phyloP scores from a whole-genome alignment of 2,329 filamentous ascomycete genomes.

The Talaromyces sp. region DNA sequence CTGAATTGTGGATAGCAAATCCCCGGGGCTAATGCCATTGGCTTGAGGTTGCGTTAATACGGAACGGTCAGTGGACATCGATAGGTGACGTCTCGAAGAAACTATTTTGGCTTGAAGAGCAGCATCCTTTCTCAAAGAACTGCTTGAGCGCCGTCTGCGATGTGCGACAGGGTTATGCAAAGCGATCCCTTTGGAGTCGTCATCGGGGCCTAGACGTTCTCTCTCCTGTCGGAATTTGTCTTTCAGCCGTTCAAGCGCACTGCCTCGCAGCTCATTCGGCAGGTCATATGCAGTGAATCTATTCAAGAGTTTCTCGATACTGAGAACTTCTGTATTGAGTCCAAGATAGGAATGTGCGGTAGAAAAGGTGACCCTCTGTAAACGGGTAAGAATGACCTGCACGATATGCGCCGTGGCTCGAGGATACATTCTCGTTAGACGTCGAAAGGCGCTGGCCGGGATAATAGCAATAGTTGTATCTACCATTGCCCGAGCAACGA shows the following conservation, averaged over 20 bases:
- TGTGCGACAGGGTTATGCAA: constrained; percentile 73
- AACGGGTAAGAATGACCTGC: constrained; percentile 89
- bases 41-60: constrained; percentile 13
- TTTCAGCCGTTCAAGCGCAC: constrained; percentile 77
- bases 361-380: constrained; percentile 89
- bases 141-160: constrained; percentile 66
- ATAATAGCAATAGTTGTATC: constrained; percentile 99
- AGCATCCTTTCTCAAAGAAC: constrained; percentile 72
- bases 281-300: constrained; percentile 87
- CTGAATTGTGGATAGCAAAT: constrained; percentile 74
- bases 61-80: constrained; percentile 12
- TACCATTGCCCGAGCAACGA: constrained; percentile 90
- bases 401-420: constrained; percentile 97
- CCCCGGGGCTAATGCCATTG: constrained; percentile 62
- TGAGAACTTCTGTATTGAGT: constrained; percentile 81
- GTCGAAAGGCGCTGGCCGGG: constrained; percentile 88
- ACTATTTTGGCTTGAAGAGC: constrained; percentile 61
- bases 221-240: constrained; percentile 86
- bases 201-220: constrained; percentile 74
- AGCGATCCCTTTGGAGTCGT: constrained; percentile 87
- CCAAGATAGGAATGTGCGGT: constrained; percentile 95
- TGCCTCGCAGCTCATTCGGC: constrained; percentile 81
- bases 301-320: constrained; percentile 90
- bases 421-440: constrained; percentile 88
- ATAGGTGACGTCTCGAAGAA: constrained; percentile 33